Base-by-base conservation (phyloP, 441 rosid genomes). In the Kokia cookei region DNA sequence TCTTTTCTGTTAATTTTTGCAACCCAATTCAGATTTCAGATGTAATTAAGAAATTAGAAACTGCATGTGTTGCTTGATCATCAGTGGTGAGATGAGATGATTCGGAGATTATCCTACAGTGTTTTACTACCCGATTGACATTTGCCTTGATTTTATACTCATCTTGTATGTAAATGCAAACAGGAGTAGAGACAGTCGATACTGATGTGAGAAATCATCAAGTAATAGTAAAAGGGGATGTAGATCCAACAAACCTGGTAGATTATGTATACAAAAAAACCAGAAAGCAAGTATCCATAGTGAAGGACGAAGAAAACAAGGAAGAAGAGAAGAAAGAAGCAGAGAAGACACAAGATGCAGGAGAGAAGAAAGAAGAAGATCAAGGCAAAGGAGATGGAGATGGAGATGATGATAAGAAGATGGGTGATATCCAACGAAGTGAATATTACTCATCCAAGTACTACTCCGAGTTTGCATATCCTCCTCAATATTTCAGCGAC, bases 401-500 rank as follows among this genome's bases (percentile, higher is more conserved):
- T 43, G 78, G 75, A 35, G 83, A 77, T 0, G 75, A 76, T 2
- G 70, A 54, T 27, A 81, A 69, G 79, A 50, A 6, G 12, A 54
- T 8, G 22, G 59, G 24, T 43, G 82, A 83, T 27, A 54, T 83
- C 55, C 80, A 75, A 76, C 26, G 72, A 58, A 86, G 43, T 11
- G 87, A 83, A 65, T 78, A 83, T 68, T 78, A 81, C 81, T 70
- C 80, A 11, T 72, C 88, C 45, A 82, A 27, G 76, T 26, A 66
- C 76, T 67, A 77, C 60, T 69, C 57, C 65, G 89, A 86, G 43
- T 73, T 66, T 48, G 75, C 78, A 42, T 82, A 78, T 64, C 53
- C 80, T 24, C 73, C 82, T 65, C 80, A 82, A 77, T 73, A 83
- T 53, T 54, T 86, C 76, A 86, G 89, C 58, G 89, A 86, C 5